Base-by-base conservation (phyloP, 495 filamentous ascomycete species). In the Penicillium macrosclerotiorum region DNA sequence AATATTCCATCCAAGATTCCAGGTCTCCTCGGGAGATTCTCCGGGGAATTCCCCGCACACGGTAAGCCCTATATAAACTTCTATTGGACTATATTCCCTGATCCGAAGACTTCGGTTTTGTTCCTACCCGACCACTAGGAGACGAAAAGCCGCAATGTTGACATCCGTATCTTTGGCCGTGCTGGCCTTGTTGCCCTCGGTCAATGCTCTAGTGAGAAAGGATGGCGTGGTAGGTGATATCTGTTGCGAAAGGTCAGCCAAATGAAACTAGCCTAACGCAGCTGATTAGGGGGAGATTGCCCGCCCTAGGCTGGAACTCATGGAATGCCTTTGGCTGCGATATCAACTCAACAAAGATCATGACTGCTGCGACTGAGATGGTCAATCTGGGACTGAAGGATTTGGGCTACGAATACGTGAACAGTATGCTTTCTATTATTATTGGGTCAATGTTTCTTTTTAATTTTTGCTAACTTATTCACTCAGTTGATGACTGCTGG, bases 401-500 rank as follows among this genome's bases (percentile, higher is more conserved):
- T 36, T 65, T 81, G 4, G 85, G 85, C 9, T 89, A 89, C 53
- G 70, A 82, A 52, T 86, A 86, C 59, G 71, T 86, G 41, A 80
- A 80, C 52, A 70, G 66, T 72, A 46, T 32, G 48, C 59, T 76
- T 4, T 72, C 11, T 2, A n/a, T n/a, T 20, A 5, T 3, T 8
- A 3, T 1, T 8, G 3, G 5, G 8, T 4, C 8, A 33, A 19
- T 23, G n/a, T 18, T 3, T 12, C 8, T 12, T 5, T 16, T 19
- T 30, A 8, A 0, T 0, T 2, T 5, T 27, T 16, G 26, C 27
- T 39, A 7, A 37, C 3, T 8, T 26, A 9, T 9, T 0, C n/a
- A n/a, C n/a, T n/a, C 55, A 75, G 61, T 71, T 59, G 57, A 74
- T 62, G 84, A 88, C 55, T 87, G 85, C 65, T 89, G 83, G 84